Base-by-base conservation (phyloP, 176 grass and related monocot species). In the Carex myosuroides region DNA sequence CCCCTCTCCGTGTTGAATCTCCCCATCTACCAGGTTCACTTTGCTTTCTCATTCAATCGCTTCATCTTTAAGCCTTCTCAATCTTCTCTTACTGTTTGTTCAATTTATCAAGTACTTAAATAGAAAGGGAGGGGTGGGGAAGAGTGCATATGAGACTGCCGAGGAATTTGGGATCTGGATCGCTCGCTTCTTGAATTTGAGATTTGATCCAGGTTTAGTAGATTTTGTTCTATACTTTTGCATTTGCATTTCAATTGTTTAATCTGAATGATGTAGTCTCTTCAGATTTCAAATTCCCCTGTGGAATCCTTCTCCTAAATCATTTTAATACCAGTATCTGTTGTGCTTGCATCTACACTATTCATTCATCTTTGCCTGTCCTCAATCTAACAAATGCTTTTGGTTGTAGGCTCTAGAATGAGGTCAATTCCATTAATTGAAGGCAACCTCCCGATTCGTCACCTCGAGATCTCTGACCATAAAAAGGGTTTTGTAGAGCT, bases 401-500 rank as follows among this genome's bases (percentile, higher is more conserved):
- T 67, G 9, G 7, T 50, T 82, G 22, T 66, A 66, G 80, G 37
- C 20, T 4, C 20, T 26, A 41, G 39, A 82, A 82, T 82, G 80
- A 41, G 60, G 13, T 82, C 80, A 16, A 64, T 82, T 32, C 41
- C 80, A 82, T 2, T 64, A 46, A 1, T 53, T 10, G 80, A 82
- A 82, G 39, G 3, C 4, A 48, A 67, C 11, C 80, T 92, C 37
- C 69, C 57, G 5, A 90, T 94, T 70, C 94, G 94, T n/a, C 91
- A 84, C 35, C 87, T 97, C 3, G 87, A 94, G 83, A 9, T 89
- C 8, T 82, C 90, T 7, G 94, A 97, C 64, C 74, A 84, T 17
- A 85, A 79, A 42, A 97, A 85, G 84, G 94, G 94, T 3, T 94
- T 97, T 39, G 69, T 97, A 0, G 0, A 78, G 29, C 94, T 97